Conservation (phyloP, 352 stramenopile species). For the Globisporangium alternatum region DNA sequence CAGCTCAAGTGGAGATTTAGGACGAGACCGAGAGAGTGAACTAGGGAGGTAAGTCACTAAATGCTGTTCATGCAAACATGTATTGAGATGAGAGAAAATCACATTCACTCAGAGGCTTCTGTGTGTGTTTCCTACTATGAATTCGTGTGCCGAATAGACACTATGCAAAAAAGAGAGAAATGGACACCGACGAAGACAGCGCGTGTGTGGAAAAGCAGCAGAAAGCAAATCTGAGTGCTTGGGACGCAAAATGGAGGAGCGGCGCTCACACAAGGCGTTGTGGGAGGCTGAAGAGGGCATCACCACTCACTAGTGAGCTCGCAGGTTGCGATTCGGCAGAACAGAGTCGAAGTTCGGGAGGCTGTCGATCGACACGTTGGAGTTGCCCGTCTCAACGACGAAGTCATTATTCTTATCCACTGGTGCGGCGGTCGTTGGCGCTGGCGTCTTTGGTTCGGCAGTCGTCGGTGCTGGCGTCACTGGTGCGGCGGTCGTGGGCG, state of each 20-base stretch:
- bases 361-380: not conserved
- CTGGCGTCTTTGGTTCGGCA: not conserved
- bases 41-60: no score
- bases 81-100: not conserved
- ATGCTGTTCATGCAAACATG: constrained; percentile 1
- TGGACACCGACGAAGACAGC: not conserved
- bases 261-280: no score
- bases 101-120: not conserved
- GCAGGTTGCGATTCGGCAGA: no score
- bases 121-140: not conserved
- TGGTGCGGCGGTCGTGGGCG: not conserved
- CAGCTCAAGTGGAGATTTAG: no score
- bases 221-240: no score
- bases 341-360: no score
- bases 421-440: not conserved
- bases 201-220: not conserved
- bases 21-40: no score
- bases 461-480: not conserved
- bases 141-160: not conserved
- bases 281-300: no score
- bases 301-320: no score
- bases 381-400: not conserved
- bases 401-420: not conserved
- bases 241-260: no score
- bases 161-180: not conserved